Percentiles rank a stretch among this genome's conserved stretches.
Conservation (phyloP, 768 basidiomycete genomes). For the Russula sp. region DNA sequence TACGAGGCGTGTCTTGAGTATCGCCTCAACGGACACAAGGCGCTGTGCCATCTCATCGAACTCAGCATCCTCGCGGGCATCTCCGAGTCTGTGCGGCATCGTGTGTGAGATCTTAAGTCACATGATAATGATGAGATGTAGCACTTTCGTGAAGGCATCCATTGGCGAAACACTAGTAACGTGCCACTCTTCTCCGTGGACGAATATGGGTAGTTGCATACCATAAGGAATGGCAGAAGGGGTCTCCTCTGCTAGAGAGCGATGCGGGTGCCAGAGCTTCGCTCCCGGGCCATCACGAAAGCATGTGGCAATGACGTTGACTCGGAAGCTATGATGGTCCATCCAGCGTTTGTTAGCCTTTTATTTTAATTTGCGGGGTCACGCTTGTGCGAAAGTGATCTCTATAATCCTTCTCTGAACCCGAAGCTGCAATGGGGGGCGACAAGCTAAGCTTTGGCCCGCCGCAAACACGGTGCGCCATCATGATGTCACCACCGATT, state of each 20-base stretch:
- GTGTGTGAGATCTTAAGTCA: too few species aligned
- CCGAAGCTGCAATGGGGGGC: too few species aligned
- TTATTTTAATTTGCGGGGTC: background rate
- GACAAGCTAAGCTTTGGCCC: too few species aligned
- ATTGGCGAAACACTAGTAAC: conserved; percentile 84
- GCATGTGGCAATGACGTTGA: conserved; percentile 31
- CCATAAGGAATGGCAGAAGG: conserved; percentile 69
- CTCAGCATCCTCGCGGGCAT: conserved; percentile 22
- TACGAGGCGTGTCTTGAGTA: conserved; percentile 64
- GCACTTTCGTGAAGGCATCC: conserved; percentile 46
- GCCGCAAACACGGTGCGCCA: too few species aligned
- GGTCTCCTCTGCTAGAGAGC: conserved; percentile 62
- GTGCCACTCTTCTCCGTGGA: conserved; percentile 48
- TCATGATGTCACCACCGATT: too few species aligned
- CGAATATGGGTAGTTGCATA: conserved; percentile 83
- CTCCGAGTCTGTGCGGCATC: background rate
- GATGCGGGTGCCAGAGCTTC: conserved; percentile 55
- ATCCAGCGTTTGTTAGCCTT: background rate
- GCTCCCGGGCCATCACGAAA: conserved; percentile 48
- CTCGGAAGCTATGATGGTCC: background rate
- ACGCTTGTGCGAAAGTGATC: too few species aligned
- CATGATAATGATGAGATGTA: background rate
- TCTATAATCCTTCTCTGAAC: too few species aligned
- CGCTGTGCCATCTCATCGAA: conserved; percentile 57
- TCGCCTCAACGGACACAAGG: conserved; percentile 60